These are phyloP conservation scores for Salix arbutifolia DNA, from an alignment of 345 rosid species.

Conservation along the genomic window DNA sequence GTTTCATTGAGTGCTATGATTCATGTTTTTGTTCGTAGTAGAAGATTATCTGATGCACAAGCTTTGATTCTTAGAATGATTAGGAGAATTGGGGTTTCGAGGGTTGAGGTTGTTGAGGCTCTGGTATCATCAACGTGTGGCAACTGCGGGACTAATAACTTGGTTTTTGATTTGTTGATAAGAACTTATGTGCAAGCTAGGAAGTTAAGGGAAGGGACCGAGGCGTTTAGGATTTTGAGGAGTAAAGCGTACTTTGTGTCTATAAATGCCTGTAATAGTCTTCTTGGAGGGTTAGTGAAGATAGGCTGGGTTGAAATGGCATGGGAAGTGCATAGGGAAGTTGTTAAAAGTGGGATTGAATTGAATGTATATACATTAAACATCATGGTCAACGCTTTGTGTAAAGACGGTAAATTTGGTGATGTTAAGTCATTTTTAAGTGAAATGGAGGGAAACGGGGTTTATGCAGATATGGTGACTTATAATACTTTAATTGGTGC, in stretches of 20 bases:
- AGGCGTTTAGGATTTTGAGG: constrained; percentile 15
- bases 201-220: constrained; percentile 61
- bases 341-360: constrained; percentile 32
- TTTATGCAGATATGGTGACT: constrained; percentile 62
- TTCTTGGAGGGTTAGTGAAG: constrained; percentile 67
- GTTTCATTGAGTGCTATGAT: constrained; percentile 61
- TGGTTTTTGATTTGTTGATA: constrained; percentile 64
- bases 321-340: constrained; percentile 39
- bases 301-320: constrained; percentile 64
- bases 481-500: constrained; percentile 68
- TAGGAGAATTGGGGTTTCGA: constrained; percentile 69
- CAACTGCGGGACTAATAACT: constrained; percentile 30
- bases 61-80: constrained; percentile 68
- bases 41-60: constrained; percentile 73
- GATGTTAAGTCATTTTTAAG: constrained; percentile 39
- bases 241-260: constrained; percentile 39
- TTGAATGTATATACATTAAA: constrained; percentile 51
- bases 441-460: constrained; percentile 50
- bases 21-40: constrained; percentile 46
- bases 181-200: constrained; percentile 76
- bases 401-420: constrained; percentile 60
- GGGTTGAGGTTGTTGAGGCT: constrained; percentile 47
- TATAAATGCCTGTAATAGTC: constrained; percentile 62
- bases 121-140: constrained; percentile 34
- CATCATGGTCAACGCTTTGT: constrained; percentile 84